Conservation (phyloP, 1,284 basidiomycete genomes). For the Fomitopsis betulina region DNA sequence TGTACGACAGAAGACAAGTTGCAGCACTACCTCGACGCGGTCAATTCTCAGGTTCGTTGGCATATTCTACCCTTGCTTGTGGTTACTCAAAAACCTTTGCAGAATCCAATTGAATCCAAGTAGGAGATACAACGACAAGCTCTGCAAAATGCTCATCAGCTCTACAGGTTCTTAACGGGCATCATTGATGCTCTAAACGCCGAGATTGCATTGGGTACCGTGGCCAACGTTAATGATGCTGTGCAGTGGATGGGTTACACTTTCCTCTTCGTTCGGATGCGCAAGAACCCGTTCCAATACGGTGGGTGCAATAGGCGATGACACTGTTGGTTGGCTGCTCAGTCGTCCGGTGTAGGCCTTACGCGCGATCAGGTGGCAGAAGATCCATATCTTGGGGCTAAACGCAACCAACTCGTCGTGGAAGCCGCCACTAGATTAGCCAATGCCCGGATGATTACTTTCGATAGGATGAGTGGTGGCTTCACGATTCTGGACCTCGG, state of each 20-base stretch:
- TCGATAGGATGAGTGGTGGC: constrained; percentile 57
- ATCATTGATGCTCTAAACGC: constrained; percentile 94
- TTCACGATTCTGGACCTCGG: constrained; percentile 87
- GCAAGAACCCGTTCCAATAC: constrained; percentile 88
- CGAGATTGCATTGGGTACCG: constrained; percentile 93
- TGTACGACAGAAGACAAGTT: constrained; percentile 94
- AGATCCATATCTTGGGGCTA: constrained; percentile 77
- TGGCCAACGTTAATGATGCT: constrained; percentile 83
- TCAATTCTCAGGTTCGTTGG: constrained; percentile 74
- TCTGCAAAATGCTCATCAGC: background rate
- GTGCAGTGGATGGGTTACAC: constrained; percentile 98
- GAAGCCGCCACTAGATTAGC: constrained; percentile 71
- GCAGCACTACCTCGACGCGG: constrained; percentile 86
- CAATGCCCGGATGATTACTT: constrained; percentile 82
- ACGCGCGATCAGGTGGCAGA: constrained; percentile 66
- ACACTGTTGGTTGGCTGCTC: background rate
- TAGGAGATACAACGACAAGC: constrained; percentile 32
- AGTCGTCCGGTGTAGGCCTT: constrained; percentile 52
- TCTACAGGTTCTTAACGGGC: constrained; percentile 73
- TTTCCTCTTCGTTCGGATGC: constrained; percentile 95
- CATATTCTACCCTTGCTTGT: background rate
- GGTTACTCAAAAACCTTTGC: constrained; percentile 4
- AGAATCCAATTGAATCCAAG: constrained; percentile 97
- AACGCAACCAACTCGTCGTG: constrained; percentile 71
- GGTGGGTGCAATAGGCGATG: constrained; percentile 38